These are phyloP conservation scores for Lippia alba DNA, from an alignment of 305 asterid species.

Conservation along the genomic window DNA sequence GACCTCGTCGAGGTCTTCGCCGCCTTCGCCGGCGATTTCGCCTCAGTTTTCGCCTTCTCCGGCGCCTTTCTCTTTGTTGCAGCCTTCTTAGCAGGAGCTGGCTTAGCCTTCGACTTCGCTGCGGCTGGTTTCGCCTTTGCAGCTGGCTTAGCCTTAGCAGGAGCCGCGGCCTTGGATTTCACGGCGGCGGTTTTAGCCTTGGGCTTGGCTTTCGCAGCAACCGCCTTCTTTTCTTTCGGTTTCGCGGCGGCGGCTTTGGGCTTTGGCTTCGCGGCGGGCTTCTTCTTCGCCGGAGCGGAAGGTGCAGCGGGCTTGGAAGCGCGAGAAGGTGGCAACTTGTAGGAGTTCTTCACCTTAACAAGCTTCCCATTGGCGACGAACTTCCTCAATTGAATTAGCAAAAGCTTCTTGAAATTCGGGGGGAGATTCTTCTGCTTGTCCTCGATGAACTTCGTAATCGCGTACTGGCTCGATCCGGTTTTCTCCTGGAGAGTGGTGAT, in stretches of 20 bases:
- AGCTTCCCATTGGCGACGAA: conserved; percentile 72
- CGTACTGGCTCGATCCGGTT: conserved; percentile 88
- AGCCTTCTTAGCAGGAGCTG: conserved; percentile 41
- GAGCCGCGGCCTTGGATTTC: conserved; percentile 34
- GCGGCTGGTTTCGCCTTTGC: conserved; percentile 26
- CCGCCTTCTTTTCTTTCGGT: conserved; percentile 30
- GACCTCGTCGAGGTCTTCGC: conserved; percentile 53
- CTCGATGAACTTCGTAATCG: conserved; percentile 74
- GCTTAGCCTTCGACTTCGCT: conserved; percentile 41
- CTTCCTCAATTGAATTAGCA: conserved; percentile 79
- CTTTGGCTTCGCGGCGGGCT: conserved; percentile 44
- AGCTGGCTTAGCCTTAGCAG: conserved; percentile 36
- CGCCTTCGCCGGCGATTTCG: conserved; percentile 52
- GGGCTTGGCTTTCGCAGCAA: conserved; percentile 35
- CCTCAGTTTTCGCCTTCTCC: conserved; percentile 45
- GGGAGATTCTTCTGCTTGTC: conserved; percentile 78
- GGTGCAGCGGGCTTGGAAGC: conserved; percentile 43
- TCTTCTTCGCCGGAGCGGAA: conserved; percentile 39
- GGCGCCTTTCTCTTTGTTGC: conserved; percentile 51
- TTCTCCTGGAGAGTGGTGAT: conserved; percentile 67
- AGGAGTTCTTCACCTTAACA: conserved; percentile 71
- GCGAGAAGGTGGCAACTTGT: conserved; percentile 62
- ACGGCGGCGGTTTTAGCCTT: conserved; percentile 34
- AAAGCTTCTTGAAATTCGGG: conserved; percentile 65
- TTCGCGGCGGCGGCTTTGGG: conserved; percentile 30